Evolutionary conservation across 306 rosid genomes (phyloP), one percentile per base, ranked within the genome.

Genomic region (Cucurbita argyrosperma): DNA sequence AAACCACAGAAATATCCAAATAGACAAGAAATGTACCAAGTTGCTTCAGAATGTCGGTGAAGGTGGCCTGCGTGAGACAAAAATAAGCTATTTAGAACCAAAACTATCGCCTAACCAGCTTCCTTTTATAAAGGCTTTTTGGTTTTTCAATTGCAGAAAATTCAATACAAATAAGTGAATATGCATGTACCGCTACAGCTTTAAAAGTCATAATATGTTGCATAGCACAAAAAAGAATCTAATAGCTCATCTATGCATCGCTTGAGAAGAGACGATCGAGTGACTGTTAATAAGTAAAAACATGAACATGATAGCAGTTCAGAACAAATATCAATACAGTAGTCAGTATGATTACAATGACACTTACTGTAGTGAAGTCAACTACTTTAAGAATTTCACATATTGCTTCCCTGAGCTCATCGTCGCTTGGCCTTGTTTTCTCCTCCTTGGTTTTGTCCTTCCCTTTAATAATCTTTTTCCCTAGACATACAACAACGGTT

Each of bases 341-440:
- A 30, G 35, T 30, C 35, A 30, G 21, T 46, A 47, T 6, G 56
- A 8, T 46, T 68, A 68, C 12, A 63, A 69, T 38, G 18, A 63
- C 54, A 56, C 89, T 80, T 87, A 94, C 99, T 76, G 99, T 94
- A 80, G 88, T 94, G 80, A 94, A 94, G 97, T 94, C 96, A 19
- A 94, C 99, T 79, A 86, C 91, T 88, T 91, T 91, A 74, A 94
- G 99, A 82, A 89, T 89, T 84, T 87, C 96, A 80, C 95, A 89
- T 47, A 90, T 88, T 26, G 96, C 91, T 80, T 91, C 83, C 79
- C 90, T 89, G 71, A 94, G 78, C 75, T 87, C 85, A 77, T 83
- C 89, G 72, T 94, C 96, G 67, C 78, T 91, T 74, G 90, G 94
- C 82, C 78, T 71, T 69, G 62, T 52, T 64, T 84, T 85, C 60